These are phyloP conservation scores for Centaurea solstitialis DNA, from an alignment of 129 eudicot species.

Conservation along the genomic window DNA sequence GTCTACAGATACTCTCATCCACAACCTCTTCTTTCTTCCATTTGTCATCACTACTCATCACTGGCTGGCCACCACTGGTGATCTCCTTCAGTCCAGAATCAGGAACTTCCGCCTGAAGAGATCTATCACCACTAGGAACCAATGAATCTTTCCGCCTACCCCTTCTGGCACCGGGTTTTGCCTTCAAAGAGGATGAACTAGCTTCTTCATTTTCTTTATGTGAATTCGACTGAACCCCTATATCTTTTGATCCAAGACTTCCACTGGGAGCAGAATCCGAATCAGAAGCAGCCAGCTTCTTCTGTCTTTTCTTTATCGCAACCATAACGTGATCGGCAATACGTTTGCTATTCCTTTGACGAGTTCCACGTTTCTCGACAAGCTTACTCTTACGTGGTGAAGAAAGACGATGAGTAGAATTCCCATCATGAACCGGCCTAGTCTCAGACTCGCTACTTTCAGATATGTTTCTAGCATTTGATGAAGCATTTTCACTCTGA, in stretches of 20 bases:
- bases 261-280: constrained; percentile 68
- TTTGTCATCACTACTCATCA: constrained; percentile 37
- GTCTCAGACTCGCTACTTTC: constrained; percentile 86
- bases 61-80: constrained; percentile 32
- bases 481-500: constrained; percentile 76
- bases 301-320: constrained; percentile 71
- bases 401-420: constrained; percentile 19
- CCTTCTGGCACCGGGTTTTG: constrained; percentile 49
- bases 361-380: constrained; percentile 52
- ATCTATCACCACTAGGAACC: constrained; percentile 38
- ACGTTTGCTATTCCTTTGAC: constrained; percentile 72
- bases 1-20: constrained; percentile 59
- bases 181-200: constrained; percentile 58
- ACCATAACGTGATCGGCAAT: constrained; percentile 62
- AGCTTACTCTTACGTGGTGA: constrained; percentile 45
- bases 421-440: constrained; percentile 37
- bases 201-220: constrained; percentile 67
- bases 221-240: constrained; percentile 40
- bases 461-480: constrained; percentile 55
- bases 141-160: constrained; percentile 49
- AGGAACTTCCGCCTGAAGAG: constrained; percentile 43
- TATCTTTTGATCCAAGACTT: constrained; percentile 47
- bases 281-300: constrained; percentile 60
- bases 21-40: constrained; percentile 68
- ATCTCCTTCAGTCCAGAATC: constrained; percentile 40